Evolutionary conservation across 2,329 filamentous ascomycete species (phyloP), one percentile per base, ranked within the genome.

Genomic region (Venturia oleaginea): DNA sequence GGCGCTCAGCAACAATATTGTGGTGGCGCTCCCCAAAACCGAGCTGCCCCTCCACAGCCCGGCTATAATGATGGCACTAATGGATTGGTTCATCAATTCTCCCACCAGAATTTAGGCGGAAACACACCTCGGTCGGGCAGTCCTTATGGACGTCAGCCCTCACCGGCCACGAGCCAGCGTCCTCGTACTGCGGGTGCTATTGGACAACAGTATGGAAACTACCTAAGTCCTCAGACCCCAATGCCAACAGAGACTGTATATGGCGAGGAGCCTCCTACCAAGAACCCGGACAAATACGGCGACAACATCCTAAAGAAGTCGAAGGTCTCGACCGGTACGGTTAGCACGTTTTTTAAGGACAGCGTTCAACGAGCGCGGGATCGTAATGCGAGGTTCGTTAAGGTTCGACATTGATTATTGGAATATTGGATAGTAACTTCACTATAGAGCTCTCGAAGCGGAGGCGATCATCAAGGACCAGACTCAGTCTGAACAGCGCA

Each of bases 341-440:
- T 88, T 68, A 85, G 85, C 72, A 83, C 85, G 70, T 97, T 97
- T 81, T 99, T 97, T 85, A 95, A 96, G 78, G 93, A 99, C 77
- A 97, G 93, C 75, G 95, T 99, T 64, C 93, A 96, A 81, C 86
- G 94, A 71, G 94, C 94, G 62, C 86, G 93, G 70, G 94, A 97
- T 78, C 87, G 94, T 66, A 99, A 99, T 76, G 87, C 95, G 76
- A 89, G 92, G 92, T 96, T 79, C 70, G 83, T 32, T 57, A 22
- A 19, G 74, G 4, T 46, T 46, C 4, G 8, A 48, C 13, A 46
- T 27, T 24, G 17, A n/a, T 7, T 19, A 46, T 15, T 19, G 32
- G 3, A 27, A 1, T n/a, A 10, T 17, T 10, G 5, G 15, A 6
- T n/a, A 24, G 37, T 60, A n/a, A 60, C 17, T 15, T 15, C 34